phyloP scores from a whole-genome alignment of 2,329 filamentous ascomycete genomes.

The Xylariaceae sp. region DNA sequence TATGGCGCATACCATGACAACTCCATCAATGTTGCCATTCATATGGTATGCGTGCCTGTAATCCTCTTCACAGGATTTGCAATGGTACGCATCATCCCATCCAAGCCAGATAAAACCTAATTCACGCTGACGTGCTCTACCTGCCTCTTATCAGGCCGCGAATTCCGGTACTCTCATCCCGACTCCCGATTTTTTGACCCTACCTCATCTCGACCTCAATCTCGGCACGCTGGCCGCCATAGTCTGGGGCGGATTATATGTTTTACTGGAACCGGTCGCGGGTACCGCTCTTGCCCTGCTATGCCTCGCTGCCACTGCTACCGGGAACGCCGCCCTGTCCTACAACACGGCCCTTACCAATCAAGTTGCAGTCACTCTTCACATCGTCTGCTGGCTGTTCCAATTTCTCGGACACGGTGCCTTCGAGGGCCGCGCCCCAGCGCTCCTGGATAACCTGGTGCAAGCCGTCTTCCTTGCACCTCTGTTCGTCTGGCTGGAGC shows the following conservation, averaged over 20 bases:
- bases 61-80: conserved; percentile 69
- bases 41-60: conserved; percentile 74
- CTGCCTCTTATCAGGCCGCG: conserved; percentile 42
- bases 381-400: conserved; percentile 74
- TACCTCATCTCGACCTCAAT: conserved; percentile 64
- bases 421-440: conserved; percentile 84
- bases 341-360: conserved; percentile 48
- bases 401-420: conserved; percentile 91
- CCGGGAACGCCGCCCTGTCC: conserved; percentile 68
- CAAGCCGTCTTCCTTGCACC: conserved; percentile 92
- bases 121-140: too few relatives aligned
- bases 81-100: too few relatives aligned
- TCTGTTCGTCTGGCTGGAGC: conserved; percentile 95
- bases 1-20: conserved; percentile 84
- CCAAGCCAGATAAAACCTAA: too few relatives aligned
- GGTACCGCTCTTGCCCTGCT: conserved; percentile 73
- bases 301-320: conserved; percentile 70
- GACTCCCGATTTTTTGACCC: conserved; percentile 62
- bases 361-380: conserved; percentile 58
- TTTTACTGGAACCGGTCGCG: conserved; percentile 91
- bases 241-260: conserved; percentile 73
- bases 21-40: conserved; percentile 70
- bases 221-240: conserved; percentile 60
- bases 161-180: conserved; percentile 61
- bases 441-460: conserved; percentile 83